Conservation (phyloP, 805 yeast species). For the Yarrowia phangngaensis region DNA sequence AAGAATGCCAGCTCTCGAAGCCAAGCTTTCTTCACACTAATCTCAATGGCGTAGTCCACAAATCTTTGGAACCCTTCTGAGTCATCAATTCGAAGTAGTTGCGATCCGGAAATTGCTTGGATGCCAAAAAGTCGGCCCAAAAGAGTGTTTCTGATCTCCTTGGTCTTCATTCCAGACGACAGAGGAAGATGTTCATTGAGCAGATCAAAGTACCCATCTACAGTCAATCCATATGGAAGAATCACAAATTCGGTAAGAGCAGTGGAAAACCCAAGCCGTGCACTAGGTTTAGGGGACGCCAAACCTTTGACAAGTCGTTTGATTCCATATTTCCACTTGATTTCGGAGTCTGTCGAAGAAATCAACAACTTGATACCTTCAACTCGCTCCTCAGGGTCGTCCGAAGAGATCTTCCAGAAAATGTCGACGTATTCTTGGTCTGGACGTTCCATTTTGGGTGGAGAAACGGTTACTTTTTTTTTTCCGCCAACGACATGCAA, state of each 20-base stretch:
- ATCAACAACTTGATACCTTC: constrained; percentile 65
- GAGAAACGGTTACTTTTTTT: too few relatives aligned
- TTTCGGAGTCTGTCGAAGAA: constrained; percentile 49
- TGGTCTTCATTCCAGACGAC: constrained; percentile 21
- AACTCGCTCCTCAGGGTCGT: constrained; percentile 65
- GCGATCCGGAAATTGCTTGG: constrained; percentile 64
- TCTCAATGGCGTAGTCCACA: constrained; percentile 48
- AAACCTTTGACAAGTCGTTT: constrained; percentile 76
- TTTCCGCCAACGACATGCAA: too few relatives aligned
- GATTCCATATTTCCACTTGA: constrained; percentile 69
- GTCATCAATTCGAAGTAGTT: constrained; percentile 39
- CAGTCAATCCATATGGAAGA: constrained; percentile 37
- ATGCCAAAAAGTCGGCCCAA: constrained; percentile 86
- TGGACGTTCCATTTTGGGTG: constrained; percentile 27
- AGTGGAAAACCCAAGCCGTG: constrained; percentile 83
- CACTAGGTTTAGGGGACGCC: constrained; percentile 74
- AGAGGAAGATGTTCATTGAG: constrained; percentile 41
- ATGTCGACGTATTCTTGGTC: constrained; percentile 22
- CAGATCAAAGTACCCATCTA: constrained; percentile 42
- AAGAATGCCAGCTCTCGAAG: constrained; percentile 75
- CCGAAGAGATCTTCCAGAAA: constrained; percentile 58
- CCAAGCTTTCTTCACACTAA: constrained; percentile 73
- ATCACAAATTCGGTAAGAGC: constrained; percentile 63
- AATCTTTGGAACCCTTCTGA: constrained; percentile 41
- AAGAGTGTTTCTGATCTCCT: constrained; percentile 41